Conservation (phyloP, 768 basidiomycete genomes). For the Sarcodon aspratus region DNA sequence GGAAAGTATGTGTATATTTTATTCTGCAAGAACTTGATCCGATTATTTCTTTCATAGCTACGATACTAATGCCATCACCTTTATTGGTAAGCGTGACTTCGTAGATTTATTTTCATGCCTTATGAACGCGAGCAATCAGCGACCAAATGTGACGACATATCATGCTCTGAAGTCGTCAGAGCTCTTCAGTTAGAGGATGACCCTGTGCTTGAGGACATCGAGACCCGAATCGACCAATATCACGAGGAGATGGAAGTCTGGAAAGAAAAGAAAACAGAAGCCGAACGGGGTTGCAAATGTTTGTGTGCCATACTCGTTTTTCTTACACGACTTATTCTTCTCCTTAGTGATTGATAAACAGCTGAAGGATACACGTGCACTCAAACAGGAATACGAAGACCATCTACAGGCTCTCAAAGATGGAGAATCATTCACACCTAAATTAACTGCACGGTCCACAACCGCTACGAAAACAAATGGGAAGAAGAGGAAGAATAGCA, state of each 20-base stretch:
- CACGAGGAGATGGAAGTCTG: slow-evolving; percentile 22
- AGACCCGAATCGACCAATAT: slow-evolving; percentile 29
- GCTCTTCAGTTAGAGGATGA: slow-evolving; percentile 41
- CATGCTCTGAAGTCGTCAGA: slow-evolving; percentile 43
- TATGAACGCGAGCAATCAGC: slow-evolving; percentile 19
- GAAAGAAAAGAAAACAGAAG: slow-evolving; percentile 29
- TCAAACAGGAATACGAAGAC: slow-evolving; percentile 26
- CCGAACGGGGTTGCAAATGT: slow-evolving; percentile 34
- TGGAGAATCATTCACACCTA: slow-evolving; percentile 31
- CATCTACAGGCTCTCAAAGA: slow-evolving; percentile 36
- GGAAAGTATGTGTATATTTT: slow-evolving; percentile 36
- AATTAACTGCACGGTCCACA: slow-evolving; percentile 23
- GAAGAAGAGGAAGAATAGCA: slow-evolving; percentile 40
- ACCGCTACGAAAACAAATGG: slow-evolving; percentile 11
- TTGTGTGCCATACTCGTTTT: neutral
- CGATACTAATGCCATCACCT: slow-evolving; percentile 46
- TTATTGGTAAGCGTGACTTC: slow-evolving; percentile 32
- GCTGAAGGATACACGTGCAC: slow-evolving; percentile 26
- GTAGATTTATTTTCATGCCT: neutral
- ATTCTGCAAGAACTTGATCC: neutral
- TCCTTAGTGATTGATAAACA: slow-evolving; percentile 27
- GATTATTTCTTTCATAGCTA: slow-evolving; percentile 26
- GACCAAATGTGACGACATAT: slow-evolving; percentile 55
- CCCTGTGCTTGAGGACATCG: slow-evolving; percentile 37
- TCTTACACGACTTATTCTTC: neutral